Evolutionary conservation across 345 rosid species (phyloP).

Genomic region (Gossypium arboreum): DNA sequence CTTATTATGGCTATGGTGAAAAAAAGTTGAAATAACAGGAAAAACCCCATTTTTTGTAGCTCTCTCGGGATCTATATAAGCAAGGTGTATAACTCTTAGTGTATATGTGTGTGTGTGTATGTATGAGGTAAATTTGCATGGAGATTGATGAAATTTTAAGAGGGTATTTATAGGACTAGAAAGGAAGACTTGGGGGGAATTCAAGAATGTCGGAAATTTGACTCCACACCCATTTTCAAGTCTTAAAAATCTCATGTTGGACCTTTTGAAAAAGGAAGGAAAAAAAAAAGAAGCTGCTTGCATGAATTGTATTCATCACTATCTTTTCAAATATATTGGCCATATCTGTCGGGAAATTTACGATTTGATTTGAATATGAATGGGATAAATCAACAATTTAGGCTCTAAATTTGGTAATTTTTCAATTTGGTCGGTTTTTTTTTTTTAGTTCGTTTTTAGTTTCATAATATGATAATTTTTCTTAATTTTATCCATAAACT

Average conservation of each 20-base stretch:
- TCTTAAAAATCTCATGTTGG: background rate
- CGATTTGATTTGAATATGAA: background rate
- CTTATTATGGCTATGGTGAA: slow-evolving; percentile 4
- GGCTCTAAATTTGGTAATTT: too few relatives aligned
- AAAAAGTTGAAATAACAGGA: slow-evolving; percentile 11
- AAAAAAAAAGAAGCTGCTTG: background rate
- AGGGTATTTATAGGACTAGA: slow-evolving; percentile 40
- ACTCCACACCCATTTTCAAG: background rate
- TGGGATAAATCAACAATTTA: too few relatives aligned
- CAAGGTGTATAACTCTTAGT: too few relatives aligned
- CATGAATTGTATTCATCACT: background rate
- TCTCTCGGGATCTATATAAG: too few relatives aligned
- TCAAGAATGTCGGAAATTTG: slow-evolving; percentile 26
- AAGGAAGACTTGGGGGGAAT: background rate
- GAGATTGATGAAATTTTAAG: slow-evolving; percentile 1
- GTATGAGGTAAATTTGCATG: background rate
- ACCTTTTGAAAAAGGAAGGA: too few relatives aligned
- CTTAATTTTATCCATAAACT: too few relatives aligned
- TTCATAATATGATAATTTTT: too few relatives aligned
- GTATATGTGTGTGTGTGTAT: too few relatives aligned
- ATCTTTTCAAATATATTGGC: background rate
- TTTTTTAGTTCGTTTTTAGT: too few relatives aligned
- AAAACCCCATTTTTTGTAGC: slow-evolving; percentile 20
- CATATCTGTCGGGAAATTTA: background rate
- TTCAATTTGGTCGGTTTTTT: too few relatives aligned